A percentile compares a stretch with the other conserved stretches of the same genome.
Conservation (phyloP, 805 yeast genomes). For the Lipomyces japonicus region DNA sequence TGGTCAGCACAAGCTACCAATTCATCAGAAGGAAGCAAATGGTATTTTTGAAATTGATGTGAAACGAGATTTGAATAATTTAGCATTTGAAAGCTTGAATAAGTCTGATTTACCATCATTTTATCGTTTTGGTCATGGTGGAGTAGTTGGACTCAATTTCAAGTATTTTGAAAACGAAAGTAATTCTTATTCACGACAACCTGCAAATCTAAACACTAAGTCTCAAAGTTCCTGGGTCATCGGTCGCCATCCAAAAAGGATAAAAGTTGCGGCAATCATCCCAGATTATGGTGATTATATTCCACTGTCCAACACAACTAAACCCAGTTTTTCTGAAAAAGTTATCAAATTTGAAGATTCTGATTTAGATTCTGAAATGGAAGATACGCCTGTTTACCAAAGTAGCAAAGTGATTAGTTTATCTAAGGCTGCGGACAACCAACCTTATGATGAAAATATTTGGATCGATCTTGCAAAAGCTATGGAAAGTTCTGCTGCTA, state of each 20-base stretch:
- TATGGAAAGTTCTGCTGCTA: neutral
- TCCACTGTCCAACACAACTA: no score
- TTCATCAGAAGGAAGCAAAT: neutral
- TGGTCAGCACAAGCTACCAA: no score
- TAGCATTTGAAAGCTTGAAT: slow-evolving; percentile 9
- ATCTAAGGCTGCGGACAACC: slow-evolving; percentile 9
- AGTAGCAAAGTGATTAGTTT: slow-evolving; percentile 1
- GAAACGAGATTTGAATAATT: slow-evolving; percentile 6
- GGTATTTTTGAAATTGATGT: slow-evolving; percentile 10
- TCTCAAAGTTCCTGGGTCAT: slow-evolving; percentile 1
- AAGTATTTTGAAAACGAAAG: no score
- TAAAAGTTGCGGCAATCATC: neutral
- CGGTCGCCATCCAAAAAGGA: neutral
- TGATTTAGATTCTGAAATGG: slow-evolving; percentile 6
- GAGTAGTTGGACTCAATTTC: slow-evolving; percentile 12
- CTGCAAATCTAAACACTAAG: neutral
- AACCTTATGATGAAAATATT: slow-evolving; percentile 5
- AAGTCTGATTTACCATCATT: slow-evolving; percentile 11
- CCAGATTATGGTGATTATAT: neutral
- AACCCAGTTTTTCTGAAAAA: no score
- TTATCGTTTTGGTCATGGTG: slow-evolving; percentile 14
- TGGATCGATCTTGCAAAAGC: slow-evolving; percentile 18
- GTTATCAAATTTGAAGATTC: slow-evolving; percentile 4
- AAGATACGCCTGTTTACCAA: neutral
- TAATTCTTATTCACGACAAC: no score